phyloP scores from a whole-genome alignment of 1,139 yeast genomes.

The Taphrina populina region DNA sequence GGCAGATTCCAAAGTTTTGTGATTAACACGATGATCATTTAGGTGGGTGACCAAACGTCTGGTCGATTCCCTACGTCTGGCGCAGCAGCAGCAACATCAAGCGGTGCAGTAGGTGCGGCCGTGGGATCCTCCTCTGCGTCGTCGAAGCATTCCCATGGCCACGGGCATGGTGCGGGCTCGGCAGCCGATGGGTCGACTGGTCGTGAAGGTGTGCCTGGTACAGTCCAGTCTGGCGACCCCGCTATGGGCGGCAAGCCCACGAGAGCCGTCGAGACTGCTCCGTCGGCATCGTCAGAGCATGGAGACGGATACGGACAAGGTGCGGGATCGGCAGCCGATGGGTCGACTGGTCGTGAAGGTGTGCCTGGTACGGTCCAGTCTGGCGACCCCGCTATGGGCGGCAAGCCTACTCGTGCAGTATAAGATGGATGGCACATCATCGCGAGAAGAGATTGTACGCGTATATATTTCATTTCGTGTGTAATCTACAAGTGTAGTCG shows the following conservation, averaged over 20 bases:
- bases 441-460: too few species aligned
- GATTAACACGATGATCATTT: not conserved
- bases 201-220: slow-evolving; percentile 17
- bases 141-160: too few species aligned
- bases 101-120: too few species aligned
- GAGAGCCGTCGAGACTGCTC: too few species aligned
- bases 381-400: slow-evolving; percentile 20
- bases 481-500: too few species aligned
- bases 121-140: too few species aligned
- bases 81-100: too few species aligned
- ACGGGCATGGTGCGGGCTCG: too few species aligned
- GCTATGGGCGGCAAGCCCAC: slow-evolving; percentile 11
- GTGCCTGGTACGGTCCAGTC: slow-evolving; percentile 8
- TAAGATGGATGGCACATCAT: too few species aligned
- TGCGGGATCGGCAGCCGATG: not conserved
- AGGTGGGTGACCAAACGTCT: slow-evolving; percentile 5
- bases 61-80: slow-evolving; percentile 13
- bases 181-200: slow-evolving; percentile 7
- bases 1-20: not conserved
- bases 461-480: too few species aligned
- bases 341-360: slow-evolving; percentile 7
- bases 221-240: slow-evolving; percentile 11
- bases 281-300: too few species aligned
- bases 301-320: not conserved
- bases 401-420: slow-evolving; percentile 15